Evolutionary conservation across 2,329 filamentous ascomycete species (phyloP).

Genomic region (Emergomyces africanus): DNA sequence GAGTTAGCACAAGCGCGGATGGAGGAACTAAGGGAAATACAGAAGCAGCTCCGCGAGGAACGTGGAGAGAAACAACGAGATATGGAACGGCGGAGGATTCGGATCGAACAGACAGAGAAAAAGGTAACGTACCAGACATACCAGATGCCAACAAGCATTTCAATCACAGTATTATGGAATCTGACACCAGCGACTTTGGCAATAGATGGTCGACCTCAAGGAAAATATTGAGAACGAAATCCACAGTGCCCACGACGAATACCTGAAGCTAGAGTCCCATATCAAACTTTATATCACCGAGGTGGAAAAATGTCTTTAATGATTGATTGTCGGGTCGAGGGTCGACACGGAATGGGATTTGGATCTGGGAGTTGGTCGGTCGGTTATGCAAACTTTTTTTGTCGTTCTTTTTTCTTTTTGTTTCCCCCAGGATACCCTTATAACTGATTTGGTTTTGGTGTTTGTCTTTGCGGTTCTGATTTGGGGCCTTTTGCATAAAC

Average conservation of each 20-base stretch:
- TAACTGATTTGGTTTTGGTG: constrained; percentile 1
- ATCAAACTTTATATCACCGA: constrained; percentile 97
- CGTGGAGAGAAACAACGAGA: constrained; percentile 75
- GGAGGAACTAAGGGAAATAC: constrained; percentile 72
- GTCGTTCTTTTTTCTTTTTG: not conserved
- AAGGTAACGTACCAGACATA: constrained; percentile 50
- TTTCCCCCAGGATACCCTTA: not conserved
- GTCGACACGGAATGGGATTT: not conserved
- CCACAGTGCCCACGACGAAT: constrained; percentile 80
- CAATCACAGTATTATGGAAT: not conserved
- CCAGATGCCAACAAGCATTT: not conserved
- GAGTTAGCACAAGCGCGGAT: constrained; percentile 72
- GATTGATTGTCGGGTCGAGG: not conserved
- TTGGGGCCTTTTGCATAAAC: not conserved
- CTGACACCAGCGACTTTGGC: constrained; percentile 11
- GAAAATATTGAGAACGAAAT: constrained; percentile 96
- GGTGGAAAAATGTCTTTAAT: constrained; percentile 77
- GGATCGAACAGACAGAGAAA: constrained; percentile 97
- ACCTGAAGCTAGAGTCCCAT: constrained; percentile 93
- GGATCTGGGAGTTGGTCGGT: not conserved
- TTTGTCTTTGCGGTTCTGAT: not conserved
- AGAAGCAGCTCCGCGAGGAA: constrained; percentile 73
- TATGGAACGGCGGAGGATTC: constrained; percentile 80
- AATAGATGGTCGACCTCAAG: constrained; percentile 89
- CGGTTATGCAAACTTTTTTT: not conserved